Evolutionary conservation across 352 stramenopile species (phyloP).

Genomic region (Globisporangium nodosum): DNA sequence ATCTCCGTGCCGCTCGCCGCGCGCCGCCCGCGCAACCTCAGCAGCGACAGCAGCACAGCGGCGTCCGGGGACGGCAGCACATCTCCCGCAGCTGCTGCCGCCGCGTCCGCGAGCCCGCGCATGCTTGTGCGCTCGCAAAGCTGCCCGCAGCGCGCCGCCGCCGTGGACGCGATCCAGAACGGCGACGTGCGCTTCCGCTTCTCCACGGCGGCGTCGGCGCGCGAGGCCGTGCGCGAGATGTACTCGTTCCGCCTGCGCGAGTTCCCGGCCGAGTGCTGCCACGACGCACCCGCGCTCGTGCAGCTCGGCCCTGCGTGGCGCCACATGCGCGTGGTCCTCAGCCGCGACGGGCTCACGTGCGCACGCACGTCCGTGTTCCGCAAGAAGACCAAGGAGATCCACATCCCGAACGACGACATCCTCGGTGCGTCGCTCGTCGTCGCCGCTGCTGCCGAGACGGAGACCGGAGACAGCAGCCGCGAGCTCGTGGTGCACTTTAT

Average conservation of each 20-base stretch:
- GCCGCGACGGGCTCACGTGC: conserved; percentile 50
- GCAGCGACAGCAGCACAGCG: conserved; percentile 13
- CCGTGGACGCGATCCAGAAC: conserved; percentile 51
- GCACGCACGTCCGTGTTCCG: conserved; percentile 52
- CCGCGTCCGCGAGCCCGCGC: conserved; percentile 7
- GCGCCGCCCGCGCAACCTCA: conserved; percentile 12
- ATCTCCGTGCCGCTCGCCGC: conserved; percentile 31
- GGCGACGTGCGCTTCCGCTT: conserved; percentile 56
- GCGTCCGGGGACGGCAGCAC: conserved; percentile 2
- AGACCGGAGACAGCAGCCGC: conserved; percentile 1
- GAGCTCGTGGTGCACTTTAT: conserved; percentile 62
- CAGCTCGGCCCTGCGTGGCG: conserved; percentile 49
- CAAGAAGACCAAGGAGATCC: conserved; percentile 48
- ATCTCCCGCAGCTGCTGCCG: neutral
- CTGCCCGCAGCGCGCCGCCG: conserved; percentile 45
- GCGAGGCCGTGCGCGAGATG: conserved; percentile 67
- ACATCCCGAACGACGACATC: conserved; percentile 52
- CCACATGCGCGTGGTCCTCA: conserved; percentile 38
- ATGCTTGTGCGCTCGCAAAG: conserved; percentile 44
- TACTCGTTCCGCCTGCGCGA: conserved; percentile 50
- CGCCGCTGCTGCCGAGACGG: neutral
- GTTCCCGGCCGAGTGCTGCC: conserved; percentile 41
- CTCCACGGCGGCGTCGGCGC: conserved; percentile 45
- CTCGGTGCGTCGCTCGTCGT: conserved; percentile 28
- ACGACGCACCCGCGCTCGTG: conserved; percentile 28